phyloP scores from a whole-genome alignment of 805 yeast genomes.

The Ascoidea tarda region DNA sequence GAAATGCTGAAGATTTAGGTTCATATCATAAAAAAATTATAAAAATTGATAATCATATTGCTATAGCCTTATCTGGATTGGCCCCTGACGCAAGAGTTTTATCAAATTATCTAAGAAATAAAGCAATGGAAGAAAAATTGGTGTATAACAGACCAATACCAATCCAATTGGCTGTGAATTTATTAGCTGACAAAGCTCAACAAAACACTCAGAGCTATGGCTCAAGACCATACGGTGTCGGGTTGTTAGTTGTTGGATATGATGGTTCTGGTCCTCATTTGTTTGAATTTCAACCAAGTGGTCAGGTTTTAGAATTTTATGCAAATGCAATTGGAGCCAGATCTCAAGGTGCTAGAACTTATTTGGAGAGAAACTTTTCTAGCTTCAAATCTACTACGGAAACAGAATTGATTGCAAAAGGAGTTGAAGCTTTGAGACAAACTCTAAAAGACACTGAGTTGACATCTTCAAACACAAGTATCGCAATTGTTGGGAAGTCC shows the following conservation, averaged over 20 bases:
- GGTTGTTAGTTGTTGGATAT: conserved; percentile 75
- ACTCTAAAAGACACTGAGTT: conserved; percentile 92
- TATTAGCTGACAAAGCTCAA: conserved; percentile 95
- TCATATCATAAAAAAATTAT: conserved; percentile 91
- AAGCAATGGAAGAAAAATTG: conserved; percentile 78
- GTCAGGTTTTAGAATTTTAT: conserved; percentile 78
- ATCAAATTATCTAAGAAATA: conserved; percentile 78
- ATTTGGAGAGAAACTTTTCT: conserved; percentile 75
- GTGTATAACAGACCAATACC: conserved; percentile 78
- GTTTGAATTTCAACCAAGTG: conserved; percentile 92
- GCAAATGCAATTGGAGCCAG: conserved; percentile 98
- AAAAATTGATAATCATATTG: conserved; percentile 86
- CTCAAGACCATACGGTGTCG: conserved; percentile 96
- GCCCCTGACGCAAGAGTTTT: conserved; percentile 97
- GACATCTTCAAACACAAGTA: conserved; percentile 70
- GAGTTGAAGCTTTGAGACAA: conserved; percentile 83
- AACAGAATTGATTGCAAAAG: conserved; percentile 73
- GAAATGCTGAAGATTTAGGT: conserved; percentile 95
- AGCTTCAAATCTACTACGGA: conserved; percentile 42
- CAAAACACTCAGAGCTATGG: conserved; percentile 93
- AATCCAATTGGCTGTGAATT: conserved; percentile 66
- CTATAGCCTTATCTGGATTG: conserved; percentile 90
- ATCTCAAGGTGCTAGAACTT: conserved; percentile 96
- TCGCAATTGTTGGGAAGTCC: conserved; percentile 84
- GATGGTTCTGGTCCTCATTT: conserved; percentile 93